Percentiles rank a stretch among this genome's conserved stretches.
These are phyloP conservation scores for Fusarium sp. DNA, from an alignment of 2,329 filamentous ascomycete species.

Conservation along the genomic window DNA sequence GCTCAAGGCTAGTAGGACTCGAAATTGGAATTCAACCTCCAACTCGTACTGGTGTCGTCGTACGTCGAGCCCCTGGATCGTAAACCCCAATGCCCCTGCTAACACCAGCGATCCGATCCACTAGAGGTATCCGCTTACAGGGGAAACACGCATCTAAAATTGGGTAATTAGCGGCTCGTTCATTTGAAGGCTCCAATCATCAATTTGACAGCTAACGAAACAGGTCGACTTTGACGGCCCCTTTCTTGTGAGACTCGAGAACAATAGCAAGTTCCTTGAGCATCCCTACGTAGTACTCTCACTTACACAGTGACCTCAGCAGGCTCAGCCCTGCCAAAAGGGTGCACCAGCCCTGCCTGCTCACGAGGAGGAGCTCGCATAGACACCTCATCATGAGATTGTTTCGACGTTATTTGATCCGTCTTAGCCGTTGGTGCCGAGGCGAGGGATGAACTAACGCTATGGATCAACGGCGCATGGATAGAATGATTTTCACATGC, in stretches of 20 bases:
- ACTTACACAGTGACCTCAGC: slow-evolving; percentile 2
- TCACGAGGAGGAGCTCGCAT: slow-evolving; percentile 9
- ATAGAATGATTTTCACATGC: slow-evolving; percentile 29
- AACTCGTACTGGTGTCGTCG: slow-evolving; percentile 23
- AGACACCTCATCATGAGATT: slow-evolving; percentile 9
- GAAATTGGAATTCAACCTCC: slow-evolving; percentile 32
- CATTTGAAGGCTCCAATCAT: slow-evolving; percentile 14
- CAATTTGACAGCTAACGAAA: slow-evolving; percentile 23
- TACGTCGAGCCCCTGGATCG: slow-evolving; percentile 32
- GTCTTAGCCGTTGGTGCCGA: slow-evolving; percentile 35
- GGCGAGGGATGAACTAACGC: slow-evolving; percentile 7
- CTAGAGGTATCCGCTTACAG: slow-evolving; percentile 30
- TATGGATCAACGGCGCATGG: slow-evolving; percentile 5
- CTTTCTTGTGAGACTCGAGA: slow-evolving; percentile 8
- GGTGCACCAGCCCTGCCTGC: background rate
- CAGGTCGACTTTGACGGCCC: slow-evolving; percentile 5
- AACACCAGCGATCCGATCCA: slow-evolving; percentile 33
- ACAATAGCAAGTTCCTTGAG: background rate
- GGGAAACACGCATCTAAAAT: slow-evolving; percentile 29
- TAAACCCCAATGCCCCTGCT: slow-evolving; percentile 17
- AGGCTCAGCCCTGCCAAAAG: background rate
- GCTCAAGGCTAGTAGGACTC: slow-evolving; percentile 10
- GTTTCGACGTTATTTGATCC: slow-evolving; percentile 7
- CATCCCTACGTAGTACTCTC: background rate
- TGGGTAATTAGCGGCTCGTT: slow-evolving; percentile 31